Percentiles rank a stretch among this genome's conserved stretches.
Evolutionary conservation across 768 basidiomycete genomes (phyloP).

Genomic region (Wakefieldia striispora): DNA sequence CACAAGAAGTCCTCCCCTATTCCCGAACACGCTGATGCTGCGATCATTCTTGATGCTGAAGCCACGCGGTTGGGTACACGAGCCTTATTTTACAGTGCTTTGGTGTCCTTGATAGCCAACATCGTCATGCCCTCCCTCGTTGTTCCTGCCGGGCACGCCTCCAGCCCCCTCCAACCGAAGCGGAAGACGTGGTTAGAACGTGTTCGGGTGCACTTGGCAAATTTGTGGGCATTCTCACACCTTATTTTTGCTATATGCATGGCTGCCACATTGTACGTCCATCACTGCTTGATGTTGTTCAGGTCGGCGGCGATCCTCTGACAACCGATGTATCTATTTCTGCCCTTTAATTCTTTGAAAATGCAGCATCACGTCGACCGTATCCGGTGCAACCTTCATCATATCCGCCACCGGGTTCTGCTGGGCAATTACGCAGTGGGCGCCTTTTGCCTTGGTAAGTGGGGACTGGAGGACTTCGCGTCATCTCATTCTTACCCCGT

Average conservation of each 20-base stretch:
- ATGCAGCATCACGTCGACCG: slow-evolving; percentile 66
- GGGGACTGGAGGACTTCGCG: background rate
- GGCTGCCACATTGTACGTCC: slow-evolving; percentile 77
- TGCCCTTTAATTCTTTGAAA: slow-evolving; percentile 8
- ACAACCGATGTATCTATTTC: slow-evolving; percentile 9
- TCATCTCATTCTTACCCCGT: slow-evolving; percentile 15
- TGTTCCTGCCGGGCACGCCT: slow-evolving; percentile 10
- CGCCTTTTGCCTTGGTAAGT: slow-evolving; percentile 83
- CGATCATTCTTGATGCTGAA: slow-evolving; percentile 51
- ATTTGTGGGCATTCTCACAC: slow-evolving; percentile 79
- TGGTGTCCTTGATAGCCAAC: slow-evolving; percentile 66
- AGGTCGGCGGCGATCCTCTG: slow-evolving; percentile 14
- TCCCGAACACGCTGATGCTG: slow-evolving; percentile 29
- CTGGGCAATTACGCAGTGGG: slow-evolving; percentile 95
- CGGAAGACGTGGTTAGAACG: slow-evolving; percentile 35
- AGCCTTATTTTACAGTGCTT: slow-evolving; percentile 75
- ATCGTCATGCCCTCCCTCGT: slow-evolving; percentile 70
- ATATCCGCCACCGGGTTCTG: slow-evolving; percentile 82
- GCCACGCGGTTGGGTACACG: slow-evolving; percentile 82
- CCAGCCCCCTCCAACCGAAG: slow-evolving; percentile 18
- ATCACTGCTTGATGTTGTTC: slow-evolving; percentile 1
- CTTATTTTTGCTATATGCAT: slow-evolving; percentile 73
- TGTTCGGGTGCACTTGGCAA: slow-evolving; percentile 59
- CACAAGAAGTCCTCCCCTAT: slow-evolving; percentile 53
- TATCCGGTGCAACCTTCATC: slow-evolving; percentile 69